Evolutionary conservation across 495 filamentous ascomycete species (phyloP).

Genomic region (Penicillium lividum): DNA sequence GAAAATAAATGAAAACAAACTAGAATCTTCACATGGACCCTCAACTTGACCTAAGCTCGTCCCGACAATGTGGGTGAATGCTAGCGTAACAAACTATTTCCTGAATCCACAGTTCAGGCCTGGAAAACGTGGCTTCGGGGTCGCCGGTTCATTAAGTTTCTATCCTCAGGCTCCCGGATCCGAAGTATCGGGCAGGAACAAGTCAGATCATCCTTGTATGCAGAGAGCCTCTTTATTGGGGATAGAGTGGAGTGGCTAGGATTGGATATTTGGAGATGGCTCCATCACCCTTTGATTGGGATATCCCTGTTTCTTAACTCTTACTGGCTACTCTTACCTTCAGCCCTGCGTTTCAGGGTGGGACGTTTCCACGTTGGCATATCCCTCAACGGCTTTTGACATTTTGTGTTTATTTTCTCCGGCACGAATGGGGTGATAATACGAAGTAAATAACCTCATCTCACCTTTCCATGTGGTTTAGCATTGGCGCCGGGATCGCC

Average conservation of each 20-base stretch:
- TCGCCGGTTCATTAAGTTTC: neutral
- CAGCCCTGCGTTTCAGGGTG: slow-evolving; percentile 14
- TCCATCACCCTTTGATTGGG: slow-evolving; percentile 13
- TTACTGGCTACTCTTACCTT: slow-evolving; percentile 16
- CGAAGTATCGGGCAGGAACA: slow-evolving; percentile 3
- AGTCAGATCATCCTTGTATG: slow-evolving; percentile 21
- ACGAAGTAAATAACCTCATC: neutral
- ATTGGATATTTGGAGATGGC: slow-evolving; percentile 9
- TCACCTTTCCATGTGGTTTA: slow-evolving; percentile 1
- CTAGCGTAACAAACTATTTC: neutral
- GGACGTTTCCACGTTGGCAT: neutral
- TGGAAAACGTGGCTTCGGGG: neutral
- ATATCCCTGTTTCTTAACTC: slow-evolving; percentile 6
- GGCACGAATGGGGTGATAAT: too few species aligned
- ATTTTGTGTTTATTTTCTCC: too few species aligned
- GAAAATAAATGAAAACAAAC: neutral
- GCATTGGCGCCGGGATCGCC: slow-evolving; percentile 24
- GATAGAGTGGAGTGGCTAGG: neutral
- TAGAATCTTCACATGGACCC: neutral
- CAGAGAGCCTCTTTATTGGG: neutral
- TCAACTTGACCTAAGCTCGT: neutral
- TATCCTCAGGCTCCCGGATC: slow-evolving; percentile 5
- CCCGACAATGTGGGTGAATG: neutral
- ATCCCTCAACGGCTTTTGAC: neutral
- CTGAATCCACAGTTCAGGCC: neutral